phyloP scores from a whole-genome alignment of 2,329 filamentous ascomycete genomes.

The Talaromyces funiculosus region DNA sequence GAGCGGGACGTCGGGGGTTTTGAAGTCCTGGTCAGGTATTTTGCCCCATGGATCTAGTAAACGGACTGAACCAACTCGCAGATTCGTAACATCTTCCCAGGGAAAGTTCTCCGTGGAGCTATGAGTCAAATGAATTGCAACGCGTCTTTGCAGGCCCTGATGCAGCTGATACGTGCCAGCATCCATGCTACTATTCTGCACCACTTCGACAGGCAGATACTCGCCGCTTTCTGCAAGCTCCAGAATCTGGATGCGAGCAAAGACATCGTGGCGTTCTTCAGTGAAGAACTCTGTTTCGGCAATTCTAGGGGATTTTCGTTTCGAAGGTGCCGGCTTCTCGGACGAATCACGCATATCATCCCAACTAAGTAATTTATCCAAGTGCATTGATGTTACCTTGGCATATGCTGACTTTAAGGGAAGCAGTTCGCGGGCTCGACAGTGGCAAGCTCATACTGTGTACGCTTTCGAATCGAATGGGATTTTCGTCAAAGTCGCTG shows the following conservation, averaged over 20 bases:
- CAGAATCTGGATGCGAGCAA: conserved; percentile 79
- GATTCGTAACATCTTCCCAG: conserved; percentile 74
- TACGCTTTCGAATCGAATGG: conserved; percentile 91
- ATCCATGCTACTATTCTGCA: conserved; percentile 78
- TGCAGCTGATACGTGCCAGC: conserved; percentile 90
- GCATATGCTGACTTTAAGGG: conserved; percentile 85
- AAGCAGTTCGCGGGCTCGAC: conserved; percentile 66
- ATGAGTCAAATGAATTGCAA: conserved; percentile 83
- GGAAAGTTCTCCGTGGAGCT: conserved; percentile 82
- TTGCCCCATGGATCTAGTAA: conserved; percentile 81
- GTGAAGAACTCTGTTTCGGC: conserved; percentile 89
- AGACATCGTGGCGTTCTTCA: conserved; percentile 89
- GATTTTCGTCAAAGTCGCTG: conserved; percentile 83
- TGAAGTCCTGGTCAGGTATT: conserved; percentile 68
- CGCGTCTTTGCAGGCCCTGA: conserved; percentile 83
- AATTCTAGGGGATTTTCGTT: conserved; percentile 62
- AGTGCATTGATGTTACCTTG: conserved; percentile 83
- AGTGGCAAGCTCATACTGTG: conserved; percentile 95
- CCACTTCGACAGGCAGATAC: conserved; percentile 87
- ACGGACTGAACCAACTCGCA: conserved; percentile 75
- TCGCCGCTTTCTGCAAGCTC: conserved; percentile 88
- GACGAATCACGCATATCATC: conserved; percentile 88
- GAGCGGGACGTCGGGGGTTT: conserved; percentile 67
- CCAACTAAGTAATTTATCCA: conserved; percentile 97
- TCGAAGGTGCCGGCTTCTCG: conserved; percentile 48